Conservation (phyloP, 1,284 basidiomycete species). For the Cryptococcus floricola region DNA sequence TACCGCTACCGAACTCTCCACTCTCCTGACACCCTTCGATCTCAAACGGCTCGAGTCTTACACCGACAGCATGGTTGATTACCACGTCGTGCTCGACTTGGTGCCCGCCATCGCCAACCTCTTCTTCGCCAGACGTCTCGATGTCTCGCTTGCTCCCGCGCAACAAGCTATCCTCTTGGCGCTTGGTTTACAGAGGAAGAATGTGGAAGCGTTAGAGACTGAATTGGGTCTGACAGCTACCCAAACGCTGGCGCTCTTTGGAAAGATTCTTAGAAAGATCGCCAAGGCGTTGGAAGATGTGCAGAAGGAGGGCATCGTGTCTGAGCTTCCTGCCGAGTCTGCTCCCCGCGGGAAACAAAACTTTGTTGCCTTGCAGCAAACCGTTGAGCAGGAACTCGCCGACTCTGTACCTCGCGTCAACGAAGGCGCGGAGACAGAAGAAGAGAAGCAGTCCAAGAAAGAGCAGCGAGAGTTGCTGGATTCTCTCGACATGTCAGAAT, state of each 20-base stretch:
- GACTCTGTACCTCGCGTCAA: constrained; percentile 53
- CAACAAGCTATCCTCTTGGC: constrained; percentile 86
- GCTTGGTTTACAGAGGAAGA: constrained; percentile 86
- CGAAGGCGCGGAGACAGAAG: constrained; percentile 31
- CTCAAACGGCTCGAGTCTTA: constrained; percentile 94
- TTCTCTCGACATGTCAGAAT: constrained; percentile 79
- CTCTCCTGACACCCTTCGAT: constrained; percentile 84
- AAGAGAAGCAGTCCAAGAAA: constrained; percentile 41
- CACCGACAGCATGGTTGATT: constrained; percentile 92
- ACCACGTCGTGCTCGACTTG: constrained; percentile 91
- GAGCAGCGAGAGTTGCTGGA: constrained; percentile 77
- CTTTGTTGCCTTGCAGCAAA: constrained; percentile 57
- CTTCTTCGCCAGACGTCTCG: constrained; percentile 78
- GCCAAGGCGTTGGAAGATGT: constrained; percentile 74
- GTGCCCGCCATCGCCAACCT: constrained; percentile 73
- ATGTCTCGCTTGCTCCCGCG: constrained; percentile 68
- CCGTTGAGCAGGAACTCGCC: constrained; percentile 57
- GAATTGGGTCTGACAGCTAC: constrained; percentile 80
- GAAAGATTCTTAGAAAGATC: constrained; percentile 84
- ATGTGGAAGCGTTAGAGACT: constrained; percentile 78
- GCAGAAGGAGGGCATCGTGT: constrained; percentile 70
- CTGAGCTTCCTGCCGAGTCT: constrained; percentile 51
- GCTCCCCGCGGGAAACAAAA: constrained; percentile 7
- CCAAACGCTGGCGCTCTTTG: constrained; percentile 85
- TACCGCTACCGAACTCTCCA: constrained; percentile 65